Conservation (phyloP, 495 filamentous ascomycete species). For the Bacidia gigantensis region DNA sequence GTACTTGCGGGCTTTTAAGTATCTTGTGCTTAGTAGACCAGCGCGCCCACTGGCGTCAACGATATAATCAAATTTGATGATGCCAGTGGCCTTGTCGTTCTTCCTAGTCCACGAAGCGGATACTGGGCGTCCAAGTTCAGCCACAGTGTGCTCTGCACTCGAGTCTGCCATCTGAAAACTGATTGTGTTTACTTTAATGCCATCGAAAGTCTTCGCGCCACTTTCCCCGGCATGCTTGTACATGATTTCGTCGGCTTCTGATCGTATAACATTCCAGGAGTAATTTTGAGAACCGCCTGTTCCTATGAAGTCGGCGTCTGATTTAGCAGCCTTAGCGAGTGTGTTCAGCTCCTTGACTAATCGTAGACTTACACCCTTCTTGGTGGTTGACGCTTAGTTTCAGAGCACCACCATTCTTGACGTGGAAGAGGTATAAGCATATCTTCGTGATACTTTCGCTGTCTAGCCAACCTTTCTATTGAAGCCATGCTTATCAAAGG, state of each 20-base stretch:
- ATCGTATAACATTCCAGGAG: constrained; percentile 39
- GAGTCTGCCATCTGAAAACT: constrained; percentile 17
- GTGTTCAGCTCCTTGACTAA: too few relatives aligned
- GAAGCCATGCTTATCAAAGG: constrained; percentile 34
- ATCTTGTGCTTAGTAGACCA: constrained; percentile 23
- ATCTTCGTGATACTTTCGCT: background rate
- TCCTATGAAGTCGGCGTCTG: constrained; percentile 36
- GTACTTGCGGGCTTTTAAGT: constrained; percentile 24
- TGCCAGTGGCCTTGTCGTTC: constrained; percentile 24
- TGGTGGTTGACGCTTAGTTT: constrained; percentile 29
- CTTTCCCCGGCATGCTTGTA: constrained; percentile 34
- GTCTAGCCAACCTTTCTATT: constrained; percentile 27
- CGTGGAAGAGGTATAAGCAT: background rate
- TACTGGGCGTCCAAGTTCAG: constrained; percentile 27
- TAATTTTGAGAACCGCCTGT: constrained; percentile 28
- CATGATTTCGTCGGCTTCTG: constrained; percentile 37
- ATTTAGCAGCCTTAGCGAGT: constrained; percentile 21
- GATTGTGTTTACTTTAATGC: constrained; percentile 27
- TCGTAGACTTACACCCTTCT: constrained; percentile 23
- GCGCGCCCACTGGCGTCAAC: constrained; percentile 25
- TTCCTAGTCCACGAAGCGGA: constrained; percentile 27
- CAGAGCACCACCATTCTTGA: constrained; percentile 25
- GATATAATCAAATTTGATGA: constrained; percentile 22
- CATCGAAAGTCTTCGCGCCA: constrained; percentile 36
- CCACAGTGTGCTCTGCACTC: background rate